Evolutionary conservation across 345 rosid genomes (phyloP).

Genomic region (Microcos paniculata): DNA sequence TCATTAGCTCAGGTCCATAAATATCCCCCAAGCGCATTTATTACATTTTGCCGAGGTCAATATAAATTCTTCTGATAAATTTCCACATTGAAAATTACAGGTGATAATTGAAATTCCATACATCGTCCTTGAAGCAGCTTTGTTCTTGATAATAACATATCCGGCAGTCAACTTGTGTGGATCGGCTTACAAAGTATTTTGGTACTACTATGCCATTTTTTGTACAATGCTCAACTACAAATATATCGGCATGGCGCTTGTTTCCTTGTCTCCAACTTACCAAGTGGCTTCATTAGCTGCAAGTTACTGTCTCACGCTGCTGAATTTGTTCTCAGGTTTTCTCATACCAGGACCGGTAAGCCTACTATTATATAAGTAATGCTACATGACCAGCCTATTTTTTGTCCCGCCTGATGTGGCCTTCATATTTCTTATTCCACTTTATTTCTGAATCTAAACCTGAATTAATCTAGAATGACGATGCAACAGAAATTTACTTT

Average conservation of each 20-base stretch:
- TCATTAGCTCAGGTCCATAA: slow-evolving; percentile 57
- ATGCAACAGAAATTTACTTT: no score
- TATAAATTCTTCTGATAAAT: neutral
- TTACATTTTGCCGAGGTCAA: no score
- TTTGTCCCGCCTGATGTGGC: no score
- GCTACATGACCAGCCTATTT: no score
- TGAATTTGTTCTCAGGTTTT: slow-evolving; percentile 42
- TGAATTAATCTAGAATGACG: no score
- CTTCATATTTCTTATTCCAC: no score
- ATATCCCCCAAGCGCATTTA: no score
- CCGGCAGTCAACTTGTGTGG: slow-evolving; percentile 35
- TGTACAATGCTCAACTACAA: slow-evolving; percentile 41
- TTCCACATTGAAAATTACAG: slow-evolving; percentile 23
- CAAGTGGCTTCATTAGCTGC: slow-evolving; percentile 37
- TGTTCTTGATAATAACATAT: slow-evolving; percentile 37
- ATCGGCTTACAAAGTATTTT: slow-evolving; percentile 40
- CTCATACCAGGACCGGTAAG: slow-evolving; percentile 52
- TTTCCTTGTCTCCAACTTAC: slow-evolving; percentile 37
- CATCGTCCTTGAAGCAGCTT: slow-evolving; percentile 32
- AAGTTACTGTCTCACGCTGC: slow-evolving; percentile 25
- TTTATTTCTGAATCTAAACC: no score
- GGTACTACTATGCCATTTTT: slow-evolving; percentile 46
- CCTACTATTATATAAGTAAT: neutral
- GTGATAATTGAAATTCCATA: slow-evolving; percentile 46
- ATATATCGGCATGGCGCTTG: slow-evolving; percentile 50